Evolutionary conservation across 2,329 filamentous ascomycete genomes (phyloP).

Genomic region (Capronia coronata): DNA sequence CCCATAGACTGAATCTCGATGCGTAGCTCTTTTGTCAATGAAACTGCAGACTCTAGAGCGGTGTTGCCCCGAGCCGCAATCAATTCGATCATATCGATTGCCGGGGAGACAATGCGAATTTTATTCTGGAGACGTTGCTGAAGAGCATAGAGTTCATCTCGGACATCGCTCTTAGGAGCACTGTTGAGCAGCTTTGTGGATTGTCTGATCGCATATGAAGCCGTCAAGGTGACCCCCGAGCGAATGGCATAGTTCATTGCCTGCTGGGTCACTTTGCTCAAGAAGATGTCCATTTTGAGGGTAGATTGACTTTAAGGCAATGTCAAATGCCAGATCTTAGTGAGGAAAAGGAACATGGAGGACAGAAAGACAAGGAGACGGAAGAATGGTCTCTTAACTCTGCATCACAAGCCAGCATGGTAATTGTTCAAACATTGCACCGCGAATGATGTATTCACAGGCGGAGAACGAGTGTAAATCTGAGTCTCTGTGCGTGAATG

Average conservation of each 20-base stretch:
- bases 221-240: conserved; percentile 79
- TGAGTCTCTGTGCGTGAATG: too few relatives aligned
- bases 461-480: too few relatives aligned
- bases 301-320: background rate
- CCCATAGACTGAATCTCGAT: conserved; percentile 77
- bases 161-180: conserved; percentile 60
- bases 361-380: too few relatives aligned
- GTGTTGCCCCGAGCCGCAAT: conserved; percentile 73
- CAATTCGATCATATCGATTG: conserved; percentile 86
- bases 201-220: conserved; percentile 76
- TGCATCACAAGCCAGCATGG: background rate
- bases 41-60: conserved; percentile 75
- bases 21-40: conserved; percentile 73
- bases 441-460: too few relatives aligned
- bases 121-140: conserved; percentile 75
- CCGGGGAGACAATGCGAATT: conserved; percentile 82
- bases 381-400: background rate
- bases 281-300: conserved; percentile 62
- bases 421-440: background rate
- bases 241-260: conserved; percentile 89
- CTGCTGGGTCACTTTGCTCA: conserved; percentile 64
- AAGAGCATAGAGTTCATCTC: conserved; percentile 64
- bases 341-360: too few relatives aligned
- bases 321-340: too few relatives aligned
- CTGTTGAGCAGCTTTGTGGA: conserved; percentile 71